Evolutionary conservation across 176 grass and related monocot genomes (phyloP).

Genomic region (Puya raimondii): DNA sequence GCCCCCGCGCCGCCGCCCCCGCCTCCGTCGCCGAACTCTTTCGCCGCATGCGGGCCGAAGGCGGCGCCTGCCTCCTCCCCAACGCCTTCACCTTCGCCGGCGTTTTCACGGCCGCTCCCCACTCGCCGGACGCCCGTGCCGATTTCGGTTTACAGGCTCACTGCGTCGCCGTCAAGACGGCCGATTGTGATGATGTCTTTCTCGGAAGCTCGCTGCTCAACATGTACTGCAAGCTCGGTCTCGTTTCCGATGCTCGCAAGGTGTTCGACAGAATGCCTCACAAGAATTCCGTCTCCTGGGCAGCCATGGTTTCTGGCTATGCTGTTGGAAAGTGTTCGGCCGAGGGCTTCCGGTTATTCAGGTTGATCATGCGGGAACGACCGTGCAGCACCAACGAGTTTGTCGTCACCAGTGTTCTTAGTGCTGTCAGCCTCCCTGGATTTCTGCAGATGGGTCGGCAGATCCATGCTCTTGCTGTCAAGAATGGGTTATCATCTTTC

Average conservation of each 20-base stretch:
- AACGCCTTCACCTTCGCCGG: slow-evolving; percentile 46
- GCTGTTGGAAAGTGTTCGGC: slow-evolving; percentile 29
- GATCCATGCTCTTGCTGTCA: slow-evolving; percentile 39
- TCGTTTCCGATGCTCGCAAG: slow-evolving; percentile 32
- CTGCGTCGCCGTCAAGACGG: slow-evolving; percentile 35
- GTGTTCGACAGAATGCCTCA: slow-evolving; percentile 53
- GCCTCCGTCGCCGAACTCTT: slow-evolving; percentile 30
- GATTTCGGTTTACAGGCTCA: slow-evolving; percentile 29
- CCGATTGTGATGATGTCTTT: slow-evolving; percentile 32
- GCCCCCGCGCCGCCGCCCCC: slow-evolving; percentile 5
- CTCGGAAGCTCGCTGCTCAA: slow-evolving; percentile 41
- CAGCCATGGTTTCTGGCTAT: slow-evolving; percentile 55
- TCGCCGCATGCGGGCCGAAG: slow-evolving; percentile 35
- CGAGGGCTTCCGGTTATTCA: slow-evolving; percentile 47
- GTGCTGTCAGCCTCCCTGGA: slow-evolving; percentile 40
- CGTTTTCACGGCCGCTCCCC: slow-evolving; percentile 42
- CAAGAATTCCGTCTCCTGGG: slow-evolving; percentile 50
- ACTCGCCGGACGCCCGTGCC: not conserved
- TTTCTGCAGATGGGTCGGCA: slow-evolving; percentile 45
- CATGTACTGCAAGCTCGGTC: slow-evolving; percentile 58
- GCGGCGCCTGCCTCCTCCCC: slow-evolving; percentile 28
- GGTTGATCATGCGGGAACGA: slow-evolving; percentile 37
- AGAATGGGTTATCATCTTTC: slow-evolving; percentile 41
- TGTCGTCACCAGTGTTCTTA: slow-evolving; percentile 43
- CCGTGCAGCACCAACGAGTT: slow-evolving; percentile 41